Base-by-base conservation (phyloP, 2,329 filamentous ascomycete genomes). In the Colletotrichum neosansevieriae region DNA sequence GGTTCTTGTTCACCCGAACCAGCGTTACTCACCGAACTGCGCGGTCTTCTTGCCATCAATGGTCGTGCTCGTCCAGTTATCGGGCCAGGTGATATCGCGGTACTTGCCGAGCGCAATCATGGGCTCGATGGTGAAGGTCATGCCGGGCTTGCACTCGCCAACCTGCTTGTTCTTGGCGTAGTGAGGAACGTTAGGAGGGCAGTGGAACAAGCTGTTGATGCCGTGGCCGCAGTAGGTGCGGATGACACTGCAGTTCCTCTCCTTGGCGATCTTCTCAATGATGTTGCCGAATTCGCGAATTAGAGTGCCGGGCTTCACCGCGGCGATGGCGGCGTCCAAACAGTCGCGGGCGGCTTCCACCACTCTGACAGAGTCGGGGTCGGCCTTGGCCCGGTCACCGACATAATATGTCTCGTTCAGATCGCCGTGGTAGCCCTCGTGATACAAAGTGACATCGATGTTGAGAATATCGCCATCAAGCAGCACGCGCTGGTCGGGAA, bases 321-420 rank as follows among this genome's bases (percentile, higher is more conserved):
- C 84, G 78, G 93, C 91, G 77, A 98, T 98, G 3, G 96, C 90
- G 79, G 94, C 89, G n/a, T 97, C 91, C 45, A 99, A 83, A 76
- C 92, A 97, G 79, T 97, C 92, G 74, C 96, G 88, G 17, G 96
- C 90, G 6, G 94, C 90, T 81, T 99, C 96, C 1, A 97, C 93
- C 0, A 99, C 93, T 36, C 94, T 90, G 34, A 98, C 94, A 3
- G 92, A 89, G 73, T 98, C 94, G 0, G 94, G 89, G 75, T 98
- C 91, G 9, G 92, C 89, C 75, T 89, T 88, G 47, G 96, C 93
- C 76, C 92, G 94, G 74, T 97, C 92, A 64, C 96, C 96, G 54
- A 99, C 92, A 78, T 99, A 99, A 83, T 98, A 99, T 12, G 96
- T 99, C 83, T 99, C 96, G 83, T 99, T 99, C 63, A 99, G 84